Conservation (phyloP, 768 basidiomycete genomes). For the Gelatoporia subvermispora region DNA sequence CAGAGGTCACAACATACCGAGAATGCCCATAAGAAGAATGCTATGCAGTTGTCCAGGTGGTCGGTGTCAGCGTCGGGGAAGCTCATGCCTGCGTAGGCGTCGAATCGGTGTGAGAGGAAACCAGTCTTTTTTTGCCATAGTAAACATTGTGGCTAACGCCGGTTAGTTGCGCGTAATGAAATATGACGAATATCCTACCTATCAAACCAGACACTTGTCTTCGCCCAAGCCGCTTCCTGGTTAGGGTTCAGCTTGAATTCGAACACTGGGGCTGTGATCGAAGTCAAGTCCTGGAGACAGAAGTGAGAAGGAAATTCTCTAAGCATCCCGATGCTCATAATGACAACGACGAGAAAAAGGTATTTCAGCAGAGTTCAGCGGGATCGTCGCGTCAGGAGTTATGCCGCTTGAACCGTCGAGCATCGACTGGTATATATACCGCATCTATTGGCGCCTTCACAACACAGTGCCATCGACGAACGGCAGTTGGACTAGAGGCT, state of each 20-base stretch:
- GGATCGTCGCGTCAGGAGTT: too few relatives aligned
- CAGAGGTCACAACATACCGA: slow-evolving; percentile 20
- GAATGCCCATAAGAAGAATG: slow-evolving; percentile 36
- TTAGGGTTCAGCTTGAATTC: slow-evolving; percentile 29
- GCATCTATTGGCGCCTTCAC: too few relatives aligned
- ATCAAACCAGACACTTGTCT: slow-evolving; percentile 31
- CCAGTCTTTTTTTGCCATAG: slow-evolving; percentile 29
- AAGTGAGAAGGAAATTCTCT: slow-evolving; percentile 31
- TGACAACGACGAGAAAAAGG: background rate
- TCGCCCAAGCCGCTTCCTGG: slow-evolving; percentile 30
- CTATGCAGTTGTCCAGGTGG: slow-evolving; percentile 32
- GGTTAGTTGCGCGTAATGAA: too few relatives aligned
- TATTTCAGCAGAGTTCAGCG: too few relatives aligned
- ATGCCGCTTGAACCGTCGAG: too few relatives aligned
- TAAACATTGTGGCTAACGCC: slow-evolving; percentile 26
- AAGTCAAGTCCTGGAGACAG: slow-evolving; percentile 29
- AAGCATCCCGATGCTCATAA: slow-evolving; percentile 21
- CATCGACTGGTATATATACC: too few relatives aligned
- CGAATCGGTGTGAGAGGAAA: slow-evolving; percentile 34
- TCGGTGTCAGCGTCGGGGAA: slow-evolving; percentile 33
- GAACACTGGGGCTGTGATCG: slow-evolving; percentile 32
- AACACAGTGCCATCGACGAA: too few relatives aligned
- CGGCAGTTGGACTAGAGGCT: too few relatives aligned
- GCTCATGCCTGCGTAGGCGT: slow-evolving; percentile 33
- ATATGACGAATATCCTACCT: slow-evolving; percentile 13